phyloP scores from a whole-genome alignment of 306 rosid genomes.

The Comarum palustre region DNA sequence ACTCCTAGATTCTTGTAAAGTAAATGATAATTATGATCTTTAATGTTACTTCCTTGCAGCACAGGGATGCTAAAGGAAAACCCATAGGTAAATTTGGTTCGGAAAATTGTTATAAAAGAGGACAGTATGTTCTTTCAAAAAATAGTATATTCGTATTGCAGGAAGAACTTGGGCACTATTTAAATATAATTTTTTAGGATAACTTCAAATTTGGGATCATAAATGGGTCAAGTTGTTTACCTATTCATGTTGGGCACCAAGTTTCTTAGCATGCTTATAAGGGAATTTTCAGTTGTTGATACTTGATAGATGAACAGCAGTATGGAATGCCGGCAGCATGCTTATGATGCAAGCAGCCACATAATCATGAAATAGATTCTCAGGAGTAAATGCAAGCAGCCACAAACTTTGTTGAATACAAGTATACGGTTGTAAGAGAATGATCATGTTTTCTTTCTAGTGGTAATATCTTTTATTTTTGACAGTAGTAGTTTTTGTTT shows the following conservation, averaged over 20 bases:
- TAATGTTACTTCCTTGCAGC: neutral
- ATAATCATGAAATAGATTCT: neutral
- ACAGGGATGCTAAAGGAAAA: neutral
- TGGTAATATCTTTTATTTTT: too few species aligned
- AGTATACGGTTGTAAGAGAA: too few species aligned
- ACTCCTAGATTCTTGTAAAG: neutral
- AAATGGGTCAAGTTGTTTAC: neutral
- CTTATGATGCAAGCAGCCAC: neutral
- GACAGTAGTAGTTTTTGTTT: too few species aligned
- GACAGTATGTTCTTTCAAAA: neutral
- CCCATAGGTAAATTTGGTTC: neutral
- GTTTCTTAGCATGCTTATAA: neutral
- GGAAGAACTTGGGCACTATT: neutral
- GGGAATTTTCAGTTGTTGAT: neutral
- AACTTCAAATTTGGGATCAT: neutral
- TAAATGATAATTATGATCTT: neutral
- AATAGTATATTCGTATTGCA: neutral
- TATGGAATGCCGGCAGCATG: neutral
- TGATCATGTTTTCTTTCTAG: too few species aligned
- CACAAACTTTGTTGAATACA: too few species aligned
- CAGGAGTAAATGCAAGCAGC: too few species aligned
- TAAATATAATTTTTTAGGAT: neutral
- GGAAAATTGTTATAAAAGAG: neutral
- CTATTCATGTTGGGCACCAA: neutral
- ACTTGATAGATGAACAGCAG: neutral